Evolutionary conservation across 805 yeast species (phyloP), one percentile per base, ranked within the genome.

Genomic region (Lachancea sp.): DNA sequence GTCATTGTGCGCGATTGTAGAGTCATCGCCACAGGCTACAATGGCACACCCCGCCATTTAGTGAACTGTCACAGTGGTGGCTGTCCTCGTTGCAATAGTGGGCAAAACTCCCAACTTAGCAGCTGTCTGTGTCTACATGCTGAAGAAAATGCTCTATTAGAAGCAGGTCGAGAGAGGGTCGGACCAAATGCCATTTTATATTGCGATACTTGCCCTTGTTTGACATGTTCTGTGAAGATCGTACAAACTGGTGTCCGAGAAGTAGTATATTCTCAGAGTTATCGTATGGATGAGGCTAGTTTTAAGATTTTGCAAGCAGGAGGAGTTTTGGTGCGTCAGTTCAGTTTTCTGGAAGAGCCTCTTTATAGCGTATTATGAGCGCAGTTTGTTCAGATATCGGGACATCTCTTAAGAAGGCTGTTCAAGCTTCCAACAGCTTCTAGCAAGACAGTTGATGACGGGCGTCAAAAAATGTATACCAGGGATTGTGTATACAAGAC

Each of bases 191-290:
- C 85, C 7, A 78, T 77, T 0, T 63, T 88, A 42, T 92, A 92
- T 59, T 92, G 98, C 64, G 92, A 92, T 60, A 92, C 99, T 0
- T 85, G 98, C 55, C 99, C 99, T 0, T 92, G 99, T 58, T 68
- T 92, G 44, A 92, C 98, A 0, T 92, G 99, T 58, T 80, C 95
- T 4, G 87, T 92, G 29, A 92, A 92, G 64, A 90, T 92, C 39
- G 95, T 88, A 7, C 99, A 92, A 63, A 71, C 83, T 48, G 98
- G 98, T 1, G 80, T 92, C 32, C 71, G 68, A 12, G 96, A 89
- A 59, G 98, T 92, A 6, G 95, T 92, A 3, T 92, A 90, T 55
- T 85, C 95, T 6, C 94, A 85, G 60, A 77, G 86, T 44, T 92
- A 92, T 58, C 80, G 88, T 31, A 92, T 92, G 97, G 98, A 92